Percentiles rank a stretch among this genome's conserved stretches.
These are phyloP conservation scores for Agroathelia rolfsii DNA, from an alignment of 1,284 basidiomycete genomes.

Conservation along the genomic window DNA sequence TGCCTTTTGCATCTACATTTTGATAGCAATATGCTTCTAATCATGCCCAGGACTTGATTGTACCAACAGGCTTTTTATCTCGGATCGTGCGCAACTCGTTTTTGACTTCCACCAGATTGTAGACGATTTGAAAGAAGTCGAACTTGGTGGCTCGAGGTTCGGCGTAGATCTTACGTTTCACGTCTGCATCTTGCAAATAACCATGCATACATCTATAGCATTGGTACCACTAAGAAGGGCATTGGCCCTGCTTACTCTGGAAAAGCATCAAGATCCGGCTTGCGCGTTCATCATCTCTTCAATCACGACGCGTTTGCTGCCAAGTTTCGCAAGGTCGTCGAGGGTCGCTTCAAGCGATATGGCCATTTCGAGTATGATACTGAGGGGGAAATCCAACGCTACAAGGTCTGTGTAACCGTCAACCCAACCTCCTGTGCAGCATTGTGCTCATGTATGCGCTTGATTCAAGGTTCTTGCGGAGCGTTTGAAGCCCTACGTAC, in stretches of 20 bases:
- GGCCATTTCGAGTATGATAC: conserved; percentile 98
- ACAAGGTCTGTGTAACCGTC: conserved; percentile 55
- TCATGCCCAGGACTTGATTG: conserved; percentile 68
- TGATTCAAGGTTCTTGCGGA: conserved; percentile 85
- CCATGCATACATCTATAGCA: conserved; percentile 40
- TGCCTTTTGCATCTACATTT: too few relatives aligned
- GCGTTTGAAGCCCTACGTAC: conserved; percentile 80
- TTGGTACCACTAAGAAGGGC: conserved; percentile 96
- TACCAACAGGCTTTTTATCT: conserved; percentile 80
- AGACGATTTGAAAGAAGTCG: conserved; percentile 95
- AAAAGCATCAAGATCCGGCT: conserved; percentile 92
- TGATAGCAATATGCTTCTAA: background rate
- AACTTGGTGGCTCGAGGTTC: conserved; percentile 83
- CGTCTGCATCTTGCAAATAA: too few relatives aligned
- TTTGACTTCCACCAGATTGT: conserved; percentile 99
- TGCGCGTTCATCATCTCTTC: conserved; percentile 95
- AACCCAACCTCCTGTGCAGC: conserved; percentile 2
- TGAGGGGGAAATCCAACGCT: conserved; percentile 89
- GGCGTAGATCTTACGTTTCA: conserved; percentile 11
- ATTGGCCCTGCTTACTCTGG: conserved; percentile 98
- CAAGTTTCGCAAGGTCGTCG: conserved; percentile 94
- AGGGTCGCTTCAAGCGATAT: conserved; percentile 96
- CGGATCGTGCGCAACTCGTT: conserved; percentile 93
- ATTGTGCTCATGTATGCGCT: conserved; percentile 5
- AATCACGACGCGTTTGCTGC: conserved; percentile 78